Conservation (phyloP, 352 stramenopile species). For the Pythium dissimile region DNA sequence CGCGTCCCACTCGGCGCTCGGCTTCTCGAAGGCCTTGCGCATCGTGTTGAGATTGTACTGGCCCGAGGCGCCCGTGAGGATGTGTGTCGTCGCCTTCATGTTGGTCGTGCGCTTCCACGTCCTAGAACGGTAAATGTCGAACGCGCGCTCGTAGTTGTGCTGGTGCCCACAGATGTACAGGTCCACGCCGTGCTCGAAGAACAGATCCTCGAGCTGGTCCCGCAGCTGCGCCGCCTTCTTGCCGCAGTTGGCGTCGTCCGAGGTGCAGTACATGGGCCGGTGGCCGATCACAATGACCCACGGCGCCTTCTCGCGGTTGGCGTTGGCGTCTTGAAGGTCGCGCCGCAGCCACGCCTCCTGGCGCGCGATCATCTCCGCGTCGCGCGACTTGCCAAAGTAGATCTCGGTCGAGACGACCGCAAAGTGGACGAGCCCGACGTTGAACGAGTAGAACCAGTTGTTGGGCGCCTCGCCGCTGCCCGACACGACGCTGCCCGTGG, state of each 20-base stretch:
- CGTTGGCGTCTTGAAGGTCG: constrained; percentile 61
- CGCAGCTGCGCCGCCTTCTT: constrained; percentile 59
- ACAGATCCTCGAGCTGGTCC: constrained; percentile 68
- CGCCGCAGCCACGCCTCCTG: constrained; percentile 65
- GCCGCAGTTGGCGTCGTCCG: constrained; percentile 66
- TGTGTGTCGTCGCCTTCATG: constrained; percentile 85
- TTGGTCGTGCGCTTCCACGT: constrained; percentile 72
- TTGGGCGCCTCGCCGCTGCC: constrained; percentile 63
- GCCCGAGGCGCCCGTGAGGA: constrained; percentile 85
- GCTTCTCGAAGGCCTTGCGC: constrained; percentile 74
- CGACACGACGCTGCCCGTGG: constrained; percentile 52
- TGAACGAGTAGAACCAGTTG: constrained; percentile 89
- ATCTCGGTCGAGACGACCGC: constrained; percentile 85
- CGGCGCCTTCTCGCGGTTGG: constrained; percentile 55
- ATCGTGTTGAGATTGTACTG: constrained; percentile 79
- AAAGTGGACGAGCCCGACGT: constrained; percentile 87
- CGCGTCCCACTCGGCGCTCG: constrained; percentile 59
- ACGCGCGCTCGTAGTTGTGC: constrained; percentile 90
- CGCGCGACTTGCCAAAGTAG: constrained; percentile 77
- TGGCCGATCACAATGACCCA: constrained; percentile 87
- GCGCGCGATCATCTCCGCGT: constrained; percentile 40
- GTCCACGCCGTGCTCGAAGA: constrained; percentile 79
- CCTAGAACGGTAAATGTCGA: constrained; percentile 66
- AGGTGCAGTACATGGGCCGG: constrained; percentile 88
- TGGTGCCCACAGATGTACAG: constrained; percentile 88